Base-by-base conservation (phyloP, 768 basidiomycete genomes). In the Amanita phalloides region DNA sequence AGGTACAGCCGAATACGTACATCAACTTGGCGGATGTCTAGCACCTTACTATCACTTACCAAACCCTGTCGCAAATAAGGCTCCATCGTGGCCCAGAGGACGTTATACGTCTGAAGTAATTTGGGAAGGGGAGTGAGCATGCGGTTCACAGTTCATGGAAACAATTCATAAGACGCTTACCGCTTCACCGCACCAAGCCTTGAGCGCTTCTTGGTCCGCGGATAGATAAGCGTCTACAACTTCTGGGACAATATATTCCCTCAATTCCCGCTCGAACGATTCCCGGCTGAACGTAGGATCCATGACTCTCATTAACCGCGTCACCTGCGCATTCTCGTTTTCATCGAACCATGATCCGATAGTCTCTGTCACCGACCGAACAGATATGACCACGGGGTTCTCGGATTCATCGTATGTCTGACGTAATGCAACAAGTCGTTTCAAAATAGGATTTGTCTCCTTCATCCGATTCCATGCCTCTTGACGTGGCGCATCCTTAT, bases 51-150 rank as follows among this genome's bases (percentile, higher is more conserved):
- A 62, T 94, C 91, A 57, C 89, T 90, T 57, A 95, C 72, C 23
- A 98, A 76, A 1, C 95, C 93, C 61, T 95, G 92, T 35, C 79
- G 77, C 45, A 94, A 77, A 64, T 92, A 97, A 59, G 89, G 86
- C 58, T 94, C 92, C 81, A 99, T 90, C 6, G 93, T 95, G 6
- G 95, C 95, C 88, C 94, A 95, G 3, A 97, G 75, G n/a, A 98
- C 91, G 58, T 95, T 96, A 64, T 93, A 97, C 5, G 94, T 94
- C 92, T 95, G 38, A 32, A 56, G 17, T 8, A 26, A 6, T 32
- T 21, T 25, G 4, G 33, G 20, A 37, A 48, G 26, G 43, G 54
- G 28, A 23, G 13, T 46, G 30, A 8, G 68, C 35, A 38, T 14
- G n/a, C 21, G 30, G 8, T 36, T 26, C 45, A 20, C n/a, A 35